Percentiles rank a stretch among this genome's conserved stretches.
phyloP scores from a whole-genome alignment of 768 basidiomycete species.

The Panellus pusillus region DNA sequence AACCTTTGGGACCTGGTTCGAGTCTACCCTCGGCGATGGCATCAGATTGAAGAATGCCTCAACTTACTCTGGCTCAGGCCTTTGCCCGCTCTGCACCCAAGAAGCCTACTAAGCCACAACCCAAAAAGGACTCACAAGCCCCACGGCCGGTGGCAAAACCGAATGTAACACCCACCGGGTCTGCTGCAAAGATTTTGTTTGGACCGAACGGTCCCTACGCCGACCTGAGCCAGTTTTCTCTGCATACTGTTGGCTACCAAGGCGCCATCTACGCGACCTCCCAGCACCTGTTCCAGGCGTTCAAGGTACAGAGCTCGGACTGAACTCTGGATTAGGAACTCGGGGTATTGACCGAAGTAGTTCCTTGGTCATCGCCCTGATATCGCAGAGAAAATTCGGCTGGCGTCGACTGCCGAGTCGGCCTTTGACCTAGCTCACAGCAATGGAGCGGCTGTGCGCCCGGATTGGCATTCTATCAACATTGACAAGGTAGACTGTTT shows the following conservation, averaged over 20 bases:
- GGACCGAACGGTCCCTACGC: conserved; percentile 31
- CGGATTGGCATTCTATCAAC: conserved; percentile 51
- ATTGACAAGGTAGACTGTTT: conserved; percentile 38
- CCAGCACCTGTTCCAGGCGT: conserved; percentile 49
- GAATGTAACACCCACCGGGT: not conserved
- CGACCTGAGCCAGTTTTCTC: conserved; percentile 45
- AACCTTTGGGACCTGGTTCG: too few species aligned
- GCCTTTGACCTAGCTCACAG: conserved; percentile 45
- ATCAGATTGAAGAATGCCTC: conserved; percentile 3
- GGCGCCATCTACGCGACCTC: conserved; percentile 43
- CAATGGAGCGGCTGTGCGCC: conserved; percentile 36
- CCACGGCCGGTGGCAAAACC: too few species aligned
- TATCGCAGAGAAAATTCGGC: conserved; percentile 48
- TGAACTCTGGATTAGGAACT: not conserved
- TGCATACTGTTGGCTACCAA: conserved; percentile 37
- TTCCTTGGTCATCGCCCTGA: conserved; percentile 41
- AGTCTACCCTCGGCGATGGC: too few species aligned
- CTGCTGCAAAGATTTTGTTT: conserved; percentile 17
- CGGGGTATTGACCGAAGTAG: conserved; percentile 24
- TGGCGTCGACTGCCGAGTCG: conserved; percentile 35
- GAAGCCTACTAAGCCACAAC: conserved; percentile 3
- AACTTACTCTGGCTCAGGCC: conserved; percentile 17
- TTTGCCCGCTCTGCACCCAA: conserved; percentile 10
- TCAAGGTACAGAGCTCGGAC: conserved; percentile 32
- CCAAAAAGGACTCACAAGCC: not conserved